A percentile compares a stretch with the other conserved stretches of the same genome.
Evolutionary conservation across 2,329 filamentous ascomycete species (phyloP).

Genomic region (Xylariaceae sp.): DNA sequence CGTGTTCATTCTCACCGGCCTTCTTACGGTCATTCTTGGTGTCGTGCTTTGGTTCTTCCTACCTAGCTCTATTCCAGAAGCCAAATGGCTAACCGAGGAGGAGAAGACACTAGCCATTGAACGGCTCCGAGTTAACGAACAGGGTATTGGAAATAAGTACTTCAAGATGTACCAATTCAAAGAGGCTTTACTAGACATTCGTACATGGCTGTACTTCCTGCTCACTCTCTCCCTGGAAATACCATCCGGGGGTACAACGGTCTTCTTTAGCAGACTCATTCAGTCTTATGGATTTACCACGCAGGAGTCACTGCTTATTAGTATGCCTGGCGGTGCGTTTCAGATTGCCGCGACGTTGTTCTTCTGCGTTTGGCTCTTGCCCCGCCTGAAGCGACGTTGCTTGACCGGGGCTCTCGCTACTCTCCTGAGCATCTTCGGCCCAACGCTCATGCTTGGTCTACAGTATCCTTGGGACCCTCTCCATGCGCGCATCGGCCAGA

Average conservation of each 20-base stretch:
- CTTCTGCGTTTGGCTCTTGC: background rate
- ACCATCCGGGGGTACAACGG: conserved; percentile 58
- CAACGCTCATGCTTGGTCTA: background rate
- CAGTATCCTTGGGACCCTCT: background rate
- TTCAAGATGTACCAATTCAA: conserved; percentile 55
- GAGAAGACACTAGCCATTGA: conserved; percentile 59
- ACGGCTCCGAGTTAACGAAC: conserved; percentile 56
- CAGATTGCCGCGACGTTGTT: conserved; percentile 54
- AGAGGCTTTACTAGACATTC: conserved; percentile 59
- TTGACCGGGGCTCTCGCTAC: background rate
- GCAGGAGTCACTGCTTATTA: conserved; percentile 56
- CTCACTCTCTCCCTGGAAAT: conserved; percentile 57
- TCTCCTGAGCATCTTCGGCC: background rate
- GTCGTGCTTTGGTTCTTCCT: conserved; percentile 49
- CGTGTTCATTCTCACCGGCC: conserved; percentile 58
- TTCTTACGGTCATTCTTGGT: conserved; percentile 52
- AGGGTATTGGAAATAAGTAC: conserved; percentile 54
- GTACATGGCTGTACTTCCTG: conserved; percentile 63
- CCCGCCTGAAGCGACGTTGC: background rate
- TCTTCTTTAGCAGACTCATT: conserved; percentile 56
- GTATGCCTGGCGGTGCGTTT: conserved; percentile 58
- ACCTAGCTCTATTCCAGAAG: conserved; percentile 54
- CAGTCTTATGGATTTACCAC: conserved; percentile 54
- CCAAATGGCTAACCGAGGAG: conserved; percentile 52
- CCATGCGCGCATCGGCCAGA: background rate